These are phyloP conservation scores for Aureobasidium subglaciale DNA, from an alignment of 2,329 filamentous ascomycete genomes.

Conservation along the genomic window DNA sequence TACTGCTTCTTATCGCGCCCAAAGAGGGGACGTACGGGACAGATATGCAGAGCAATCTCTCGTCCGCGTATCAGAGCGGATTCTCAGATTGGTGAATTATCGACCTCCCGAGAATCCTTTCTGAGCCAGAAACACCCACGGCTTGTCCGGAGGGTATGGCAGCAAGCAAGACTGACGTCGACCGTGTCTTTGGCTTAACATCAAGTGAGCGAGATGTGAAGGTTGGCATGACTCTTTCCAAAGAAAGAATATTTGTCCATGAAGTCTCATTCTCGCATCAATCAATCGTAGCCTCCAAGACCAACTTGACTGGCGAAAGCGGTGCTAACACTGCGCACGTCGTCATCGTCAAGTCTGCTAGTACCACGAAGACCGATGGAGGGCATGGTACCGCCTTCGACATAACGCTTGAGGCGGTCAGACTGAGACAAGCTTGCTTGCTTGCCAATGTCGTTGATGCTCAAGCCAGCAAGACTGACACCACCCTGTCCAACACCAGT, in stretches of 20 bases:
- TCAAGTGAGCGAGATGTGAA: neutral
- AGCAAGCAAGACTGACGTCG: neutral
- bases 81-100: neutral
- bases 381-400: constrained; percentile 54
- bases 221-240: constrained; percentile 1
- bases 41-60: neutral
- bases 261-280: neutral
- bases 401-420: constrained; percentile 88
- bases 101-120: neutral
- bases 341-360: constrained; percentile 71
- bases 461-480: constrained; percentile 79
- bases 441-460: constrained; percentile 63
- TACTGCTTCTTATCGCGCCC: neutral
- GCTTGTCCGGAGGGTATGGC: neutral
- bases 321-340: constrained; percentile 91
- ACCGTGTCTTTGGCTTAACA: neutral
- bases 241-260: constrained; percentile 3
- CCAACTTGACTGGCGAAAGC: constrained; percentile 88
- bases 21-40: neutral
- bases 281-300: constrained; percentile 28
- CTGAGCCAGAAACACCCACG: neutral
- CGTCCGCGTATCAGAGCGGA: neutral
- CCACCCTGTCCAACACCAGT: constrained; percentile 70
- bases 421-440: constrained; percentile 70
- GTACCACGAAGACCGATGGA: constrained; percentile 32